phyloP scores from a whole-genome alignment of 192 early-diverging fungal genomes.

The Dimargaris verticillata region DNA sequence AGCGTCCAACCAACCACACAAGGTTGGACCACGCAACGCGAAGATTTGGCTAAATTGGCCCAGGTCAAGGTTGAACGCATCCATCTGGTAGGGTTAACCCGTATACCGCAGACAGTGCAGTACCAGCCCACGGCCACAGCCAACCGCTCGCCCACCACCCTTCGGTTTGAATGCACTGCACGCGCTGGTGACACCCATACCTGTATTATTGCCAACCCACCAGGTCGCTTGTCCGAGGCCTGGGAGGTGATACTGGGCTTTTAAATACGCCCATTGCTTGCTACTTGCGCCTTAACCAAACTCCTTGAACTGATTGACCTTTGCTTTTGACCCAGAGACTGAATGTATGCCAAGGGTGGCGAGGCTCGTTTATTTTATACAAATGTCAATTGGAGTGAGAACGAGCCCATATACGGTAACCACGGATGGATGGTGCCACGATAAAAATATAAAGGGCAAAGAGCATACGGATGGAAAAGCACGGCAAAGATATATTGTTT shows the following conservation, averaged over 20 bases:
- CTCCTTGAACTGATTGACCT: too few relatives aligned
- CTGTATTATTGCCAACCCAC: not conserved
- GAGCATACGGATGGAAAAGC: too few relatives aligned
- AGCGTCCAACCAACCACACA: not conserved
- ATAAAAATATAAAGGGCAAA: too few relatives aligned
- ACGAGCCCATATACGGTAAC: too few relatives aligned
- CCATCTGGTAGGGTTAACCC: constrained; percentile 20
- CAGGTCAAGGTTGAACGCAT: constrained; percentile 28
- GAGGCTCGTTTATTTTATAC: too few relatives aligned
- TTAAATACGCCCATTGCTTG: not conserved
- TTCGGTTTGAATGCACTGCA: not conserved
- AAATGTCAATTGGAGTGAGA: too few relatives aligned
- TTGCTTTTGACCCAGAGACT: too few relatives aligned
- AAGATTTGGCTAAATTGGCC: constrained; percentile 15
- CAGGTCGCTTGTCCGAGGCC: not conserved
- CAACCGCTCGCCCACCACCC: not conserved
- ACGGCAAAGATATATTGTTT: too few relatives aligned
- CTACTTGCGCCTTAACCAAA: too few relatives aligned
- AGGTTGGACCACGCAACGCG: constrained; percentile 12
- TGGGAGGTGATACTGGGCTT: not conserved
- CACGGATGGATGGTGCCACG: too few relatives aligned
- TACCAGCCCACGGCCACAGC: not conserved
- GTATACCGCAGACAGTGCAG: not conserved
- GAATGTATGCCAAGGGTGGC: too few relatives aligned
- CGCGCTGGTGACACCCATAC: not conserved